These are phyloP conservation scores for Guadua angustifolia DNA, from an alignment of 176 grass and related monocot species.

Conservation along the genomic window DNA sequence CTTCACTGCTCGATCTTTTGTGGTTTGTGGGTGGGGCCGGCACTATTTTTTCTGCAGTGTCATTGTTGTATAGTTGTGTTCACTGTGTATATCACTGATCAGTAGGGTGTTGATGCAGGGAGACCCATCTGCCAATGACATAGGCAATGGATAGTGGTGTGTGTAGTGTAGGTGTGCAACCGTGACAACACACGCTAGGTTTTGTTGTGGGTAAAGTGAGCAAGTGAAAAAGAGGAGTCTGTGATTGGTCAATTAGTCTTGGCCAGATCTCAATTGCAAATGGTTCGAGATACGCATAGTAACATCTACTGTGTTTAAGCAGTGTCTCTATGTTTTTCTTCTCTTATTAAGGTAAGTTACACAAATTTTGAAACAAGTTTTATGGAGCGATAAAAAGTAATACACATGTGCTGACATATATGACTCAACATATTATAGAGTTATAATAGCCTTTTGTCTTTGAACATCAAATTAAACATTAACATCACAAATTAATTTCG, in stretches of 20 bases:
- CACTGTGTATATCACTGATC: not conserved
- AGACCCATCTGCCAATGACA: not conserved
- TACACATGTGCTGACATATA: not conserved
- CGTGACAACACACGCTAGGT: too few species aligned
- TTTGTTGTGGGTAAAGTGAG: too few species aligned
- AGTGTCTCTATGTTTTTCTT: too few species aligned
- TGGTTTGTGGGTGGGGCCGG: conserved; percentile 28
- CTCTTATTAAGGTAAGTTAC: too few species aligned
- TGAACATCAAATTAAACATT: not conserved
- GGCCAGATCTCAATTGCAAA: not conserved
- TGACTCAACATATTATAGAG: not conserved
- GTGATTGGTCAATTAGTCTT: too few species aligned
- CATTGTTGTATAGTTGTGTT: too few species aligned
- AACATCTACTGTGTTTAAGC: not conserved
- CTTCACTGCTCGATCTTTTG: conserved; percentile 35
- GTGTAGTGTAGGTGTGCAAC: too few species aligned
- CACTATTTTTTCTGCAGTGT: not conserved
- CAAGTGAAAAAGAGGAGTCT: too few species aligned
- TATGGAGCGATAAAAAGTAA: too few species aligned
- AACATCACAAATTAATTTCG: not conserved
- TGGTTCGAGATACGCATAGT: not conserved
- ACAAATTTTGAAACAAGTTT: too few species aligned
- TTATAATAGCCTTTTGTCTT: not conserved
- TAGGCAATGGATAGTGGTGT: not conserved
- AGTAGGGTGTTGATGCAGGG: not conserved